These are phyloP conservation scores for Amaranthus hypochondriacus DNA, from an alignment of 148 eudicot genomes.

Conservation along the genomic window DNA sequence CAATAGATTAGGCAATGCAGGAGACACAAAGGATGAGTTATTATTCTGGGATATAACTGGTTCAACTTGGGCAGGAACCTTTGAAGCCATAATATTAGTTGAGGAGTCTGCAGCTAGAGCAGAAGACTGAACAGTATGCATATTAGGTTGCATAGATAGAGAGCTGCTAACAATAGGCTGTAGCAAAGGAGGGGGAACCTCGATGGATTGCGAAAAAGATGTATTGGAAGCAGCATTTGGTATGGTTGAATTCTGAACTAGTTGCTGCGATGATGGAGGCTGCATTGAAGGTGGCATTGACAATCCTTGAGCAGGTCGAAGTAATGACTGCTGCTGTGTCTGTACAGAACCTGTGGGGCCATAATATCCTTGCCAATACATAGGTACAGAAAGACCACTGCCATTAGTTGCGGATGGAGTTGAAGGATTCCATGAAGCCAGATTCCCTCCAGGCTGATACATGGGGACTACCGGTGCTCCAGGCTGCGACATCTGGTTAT, in stretches of 20 bases:
- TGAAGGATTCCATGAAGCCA: conserved; percentile 36
- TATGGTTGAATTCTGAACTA: conserved; percentile 27
- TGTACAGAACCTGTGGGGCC: conserved; percentile 37
- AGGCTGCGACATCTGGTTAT: conserved; percentile 30
- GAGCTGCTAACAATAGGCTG: conserved; percentile 34
- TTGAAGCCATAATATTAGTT: conserved; percentile 25
- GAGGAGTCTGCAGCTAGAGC: conserved; percentile 22
- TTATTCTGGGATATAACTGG: conserved; percentile 26
- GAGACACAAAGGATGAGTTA: conserved; percentile 28
- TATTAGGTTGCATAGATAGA: conserved; percentile 25
- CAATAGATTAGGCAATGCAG: conserved; percentile 25
- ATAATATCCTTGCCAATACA: conserved; percentile 42
- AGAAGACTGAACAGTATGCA: conserved; percentile 30
- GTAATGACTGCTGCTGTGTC: conserved; percentile 34
- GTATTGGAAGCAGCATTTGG: conserved; percentile 27
- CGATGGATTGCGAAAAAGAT: conserved; percentile 29
- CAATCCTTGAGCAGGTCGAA: conserved; percentile 29
- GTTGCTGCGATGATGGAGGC: conserved; percentile 29
- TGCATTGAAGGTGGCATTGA: conserved; percentile 32
- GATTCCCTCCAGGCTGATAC: conserved; percentile 34
- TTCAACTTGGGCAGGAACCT: conserved; percentile 25
- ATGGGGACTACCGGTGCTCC: conserved; percentile 32
- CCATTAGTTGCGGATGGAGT: conserved; percentile 34
- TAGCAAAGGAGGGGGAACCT: conserved; percentile 28
- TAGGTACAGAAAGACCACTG: conserved; percentile 31